Base-by-base conservation (phyloP, 169 alveolate species). In the Fabrea salina region DNA sequence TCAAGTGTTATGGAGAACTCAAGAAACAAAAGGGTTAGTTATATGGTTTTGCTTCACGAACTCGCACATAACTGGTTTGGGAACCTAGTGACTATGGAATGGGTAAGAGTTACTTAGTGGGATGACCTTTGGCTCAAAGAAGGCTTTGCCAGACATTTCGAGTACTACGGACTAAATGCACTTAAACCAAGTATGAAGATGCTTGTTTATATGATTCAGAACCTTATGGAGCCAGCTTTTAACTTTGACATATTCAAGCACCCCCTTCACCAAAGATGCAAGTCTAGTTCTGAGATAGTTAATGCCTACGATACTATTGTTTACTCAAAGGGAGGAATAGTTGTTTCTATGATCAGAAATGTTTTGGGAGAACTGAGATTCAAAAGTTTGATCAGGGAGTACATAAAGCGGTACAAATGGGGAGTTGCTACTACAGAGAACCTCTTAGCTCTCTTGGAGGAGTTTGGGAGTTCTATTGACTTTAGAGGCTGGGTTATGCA, bases 41-140 rank as follows among this genome's bases (percentile, higher is more conserved):
- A 83, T 47, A 47, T 82, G 0, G 89, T 92, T 22, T 74, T 95
- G 7, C 75, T 89, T 40, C 98, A 95, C 79, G 98, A 95, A 88
- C 79, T 95, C 54, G 81, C 98, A 13, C 98, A 95, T 75, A 93
- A 91, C 95, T 95, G 98, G 96, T 93, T 93, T 85, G 97, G 97
- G 5, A 92, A 93, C 76, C 67, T 92, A 39, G 96, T 91, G 4
- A 91, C 97, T 19, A 91, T 93, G 96, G 88, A 87, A 59, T 93
- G 98, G 11, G 53, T 44, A 44, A 44, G 11, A 44, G 11, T 11
- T 44, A 44, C 11, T 11, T 16, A 44, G 97, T 95, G 98, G 98
- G 89, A 92, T 74, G 97, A 95, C 78, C 64, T 94, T 6, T 95
- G 98, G 98, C 87, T 95, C 30, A 93, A 94, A 88, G 98, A 95